Evolutionary conservation across 768 basidiomycete species (phyloP), one percentile per base, ranked within the genome.

Genomic region (Jaapia argillacea): DNA sequence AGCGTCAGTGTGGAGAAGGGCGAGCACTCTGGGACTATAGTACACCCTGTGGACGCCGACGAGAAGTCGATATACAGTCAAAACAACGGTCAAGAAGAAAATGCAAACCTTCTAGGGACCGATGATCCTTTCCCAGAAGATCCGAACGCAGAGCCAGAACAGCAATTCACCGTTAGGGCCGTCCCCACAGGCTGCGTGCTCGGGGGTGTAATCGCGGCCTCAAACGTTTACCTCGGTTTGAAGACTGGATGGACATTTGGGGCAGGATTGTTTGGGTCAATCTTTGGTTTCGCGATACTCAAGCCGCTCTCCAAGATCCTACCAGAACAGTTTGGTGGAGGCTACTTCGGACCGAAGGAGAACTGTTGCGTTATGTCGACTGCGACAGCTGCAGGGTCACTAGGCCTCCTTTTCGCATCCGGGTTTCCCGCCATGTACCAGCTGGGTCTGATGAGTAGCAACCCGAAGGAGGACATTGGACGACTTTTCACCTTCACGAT

Each of bases 211-310:
- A 72, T 80, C 21, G 70, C 73, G 38, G 74, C 78, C 10, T 75
- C 74, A 38, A 78, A 78, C 55, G 73, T 83, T 46, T 80, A 83
- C 56, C 72, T 81, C 20, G 77, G 81, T 33, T 57, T 81, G 46
- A 81, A 82, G 62, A 80, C 79, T 1, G 79, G 79, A 16, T 33
- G 31, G 31, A 33, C 31, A 10, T 33, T 33, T 16, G 31, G 31
- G 31, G 31, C 31, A 10, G 10, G 10, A 33, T 33, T 33, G 16
- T 33, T 33, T 16, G 31, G 31, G 10, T 33, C 31, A 16, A 33
- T 33, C 10, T 33, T 33, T 16, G 31, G n/a, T 13, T 53, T 50
- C 39, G 52, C 52, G 6, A 53, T 53, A 40, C 44, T 53, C 16
- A 53, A 53, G 41, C 41, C 52, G 5, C 36, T 53, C n/a, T 50